These are phyloP conservation scores for Cyamopsis tetragonoloba DNA, from an alignment of 306 rosid species.

Conservation along the genomic window DNA sequence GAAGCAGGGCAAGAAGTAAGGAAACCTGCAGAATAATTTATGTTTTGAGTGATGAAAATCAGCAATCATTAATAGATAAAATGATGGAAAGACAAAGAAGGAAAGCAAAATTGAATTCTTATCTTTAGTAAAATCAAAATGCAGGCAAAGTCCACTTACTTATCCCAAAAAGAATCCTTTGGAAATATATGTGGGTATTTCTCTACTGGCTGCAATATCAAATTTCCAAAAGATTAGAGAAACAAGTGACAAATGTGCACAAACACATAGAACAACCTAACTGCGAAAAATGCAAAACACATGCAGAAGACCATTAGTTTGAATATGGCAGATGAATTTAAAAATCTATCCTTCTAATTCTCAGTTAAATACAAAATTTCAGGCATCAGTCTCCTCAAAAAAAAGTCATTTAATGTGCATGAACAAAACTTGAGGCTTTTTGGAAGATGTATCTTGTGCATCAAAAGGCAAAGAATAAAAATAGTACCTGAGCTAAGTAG, in stretches of 20 bases:
- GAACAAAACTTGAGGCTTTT: background rate
- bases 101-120: background rate
- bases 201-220: conserved; percentile 63
- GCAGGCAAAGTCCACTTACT: conserved; percentile 42
- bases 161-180: conserved; percentile 60
- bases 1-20: conserved; percentile 40
- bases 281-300: background rate
- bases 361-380: background rate
- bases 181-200: conserved; percentile 69
- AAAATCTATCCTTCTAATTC: background rate
- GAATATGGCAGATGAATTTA: background rate
- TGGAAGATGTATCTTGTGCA: background rate
- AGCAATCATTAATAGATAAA: background rate
- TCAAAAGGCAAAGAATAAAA: background rate
- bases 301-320: background rate
- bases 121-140: background rate
- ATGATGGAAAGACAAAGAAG: background rate
- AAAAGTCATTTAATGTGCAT: background rate
- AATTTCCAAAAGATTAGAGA: background rate
- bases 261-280: background rate
- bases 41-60: conserved; percentile 1
- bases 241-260: background rate
- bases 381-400: background rate
- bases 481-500: conserved; percentile 74
- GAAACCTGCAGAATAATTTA: conserved; percentile 34